These are phyloP conservation scores for Cenococcum geophilum DNA, from an alignment of 495 filamentous ascomycete genomes.

Conservation along the genomic window DNA sequence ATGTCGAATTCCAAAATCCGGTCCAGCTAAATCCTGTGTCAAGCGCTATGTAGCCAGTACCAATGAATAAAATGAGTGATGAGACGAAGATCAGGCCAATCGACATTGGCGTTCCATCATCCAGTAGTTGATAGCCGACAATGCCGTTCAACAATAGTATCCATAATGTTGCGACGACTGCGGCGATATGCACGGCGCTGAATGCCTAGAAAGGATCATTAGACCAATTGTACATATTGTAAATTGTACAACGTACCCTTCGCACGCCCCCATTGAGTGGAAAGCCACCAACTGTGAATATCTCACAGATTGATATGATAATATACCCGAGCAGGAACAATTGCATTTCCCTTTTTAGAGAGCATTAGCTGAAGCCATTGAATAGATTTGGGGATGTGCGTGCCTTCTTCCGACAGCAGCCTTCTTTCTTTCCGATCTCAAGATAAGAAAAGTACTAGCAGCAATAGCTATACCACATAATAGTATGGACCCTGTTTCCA, in stretches of 20 bases:
- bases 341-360: slow-evolving; percentile 76
- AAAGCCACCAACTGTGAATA: slow-evolving; percentile 89
- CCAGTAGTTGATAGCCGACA: slow-evolving; percentile 87
- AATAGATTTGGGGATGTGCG: slow-evolving; percentile 12
- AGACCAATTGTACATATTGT: slow-evolving; percentile 11
- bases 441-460: slow-evolving; percentile 57
- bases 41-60: slow-evolving; percentile 90
- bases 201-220: slow-evolving; percentile 58
- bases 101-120: slow-evolving; percentile 85
- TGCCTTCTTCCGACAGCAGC: slow-evolving; percentile 93
- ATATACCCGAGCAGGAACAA: slow-evolving; percentile 84
- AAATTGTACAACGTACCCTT: slow-evolving; percentile 46
- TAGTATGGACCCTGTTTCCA: slow-evolving; percentile 73
- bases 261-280: slow-evolving; percentile 63
- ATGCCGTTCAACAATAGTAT: slow-evolving; percentile 86
- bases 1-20: slow-evolving; percentile 58
- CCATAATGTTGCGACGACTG: slow-evolving; percentile 84
- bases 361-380: slow-evolving; percentile 3
- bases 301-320: slow-evolving; percentile 87
- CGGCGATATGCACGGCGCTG: slow-evolving; percentile 83
- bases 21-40: slow-evolving; percentile 91
- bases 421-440: slow-evolving; percentile 82
- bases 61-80: slow-evolving; percentile 67
- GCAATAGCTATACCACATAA: slow-evolving; percentile 71
- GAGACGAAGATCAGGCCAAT: slow-evolving; percentile 68